phyloP scores from a whole-genome alignment of 73 alveolate genomes.

The Breviolum minutum region DNA sequence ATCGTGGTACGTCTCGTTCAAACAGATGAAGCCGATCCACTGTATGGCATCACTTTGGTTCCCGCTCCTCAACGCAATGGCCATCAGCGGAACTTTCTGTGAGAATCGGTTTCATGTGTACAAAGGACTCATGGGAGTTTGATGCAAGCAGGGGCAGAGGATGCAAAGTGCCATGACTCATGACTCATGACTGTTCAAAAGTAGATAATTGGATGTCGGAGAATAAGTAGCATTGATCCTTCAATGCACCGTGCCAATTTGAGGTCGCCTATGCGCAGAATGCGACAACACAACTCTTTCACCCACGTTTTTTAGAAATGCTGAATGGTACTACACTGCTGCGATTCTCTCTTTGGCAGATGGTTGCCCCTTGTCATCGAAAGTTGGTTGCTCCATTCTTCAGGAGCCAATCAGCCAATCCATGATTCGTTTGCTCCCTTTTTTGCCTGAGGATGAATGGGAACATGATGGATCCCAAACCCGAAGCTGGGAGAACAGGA shows the following conservation, averaged over 20 bases:
- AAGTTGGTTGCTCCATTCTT: no score
- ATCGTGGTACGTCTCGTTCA: slow-evolving; percentile 34
- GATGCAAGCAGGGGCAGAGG: background rate
- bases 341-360: slow-evolving; percentile 88
- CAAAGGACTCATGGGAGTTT: background rate
- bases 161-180: background rate
- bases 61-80: slow-evolving; percentile 7
- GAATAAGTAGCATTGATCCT: no score
- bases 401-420: background rate
- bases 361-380: slow-evolving; percentile 23
- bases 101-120: no score
- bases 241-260: no score
- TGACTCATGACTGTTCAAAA: background rate
- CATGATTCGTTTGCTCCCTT: background rate
- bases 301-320: slow-evolving; percentile 65
- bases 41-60: slow-evolving; percentile 13
- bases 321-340: slow-evolving; percentile 59
- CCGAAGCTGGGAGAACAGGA: slow-evolving; percentile 83
- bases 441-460: slow-evolving; percentile 43
- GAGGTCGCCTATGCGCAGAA: slow-evolving; percentile 34
- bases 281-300: slow-evolving; percentile 70
- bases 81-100: no score
- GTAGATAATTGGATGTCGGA: no score
- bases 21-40: slow-evolving; percentile 56
- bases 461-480: slow-evolving; percentile 44